Base-by-base conservation (phyloP, 2,329 filamentous ascomycete genomes). In the Venturia carpophila region DNA sequence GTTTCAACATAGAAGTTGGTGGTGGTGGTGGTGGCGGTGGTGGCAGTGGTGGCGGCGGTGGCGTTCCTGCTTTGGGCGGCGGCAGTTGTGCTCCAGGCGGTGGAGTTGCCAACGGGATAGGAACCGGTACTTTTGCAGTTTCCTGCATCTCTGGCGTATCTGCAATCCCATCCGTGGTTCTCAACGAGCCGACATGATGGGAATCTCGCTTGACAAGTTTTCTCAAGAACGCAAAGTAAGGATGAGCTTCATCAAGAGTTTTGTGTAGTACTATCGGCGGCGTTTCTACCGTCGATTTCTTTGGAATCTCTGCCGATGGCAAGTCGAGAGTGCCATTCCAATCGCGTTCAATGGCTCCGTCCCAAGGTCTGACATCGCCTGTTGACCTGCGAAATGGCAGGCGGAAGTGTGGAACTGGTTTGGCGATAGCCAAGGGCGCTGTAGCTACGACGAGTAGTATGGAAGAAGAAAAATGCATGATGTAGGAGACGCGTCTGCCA, bases 371-470 rank as follows among this genome's bases (percentile, higher is more conserved):
- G 47, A 52, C 13, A 21, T 52, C 47, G 27, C 52, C 52, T 5
- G 52, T 58, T 5, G 52, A 58, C 52, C 52, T 37, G 52, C 52
- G 52, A 58, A 58, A 34, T 58, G 52, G 52, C 11, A 58, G 30
- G 52, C 30, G 52, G 19, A 37, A 58, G 27, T 58, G 52, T n/a
- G 52, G 52, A 15, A 58, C 52, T 37, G 52, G 52, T 37, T 27
- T 58, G 2, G 52, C 52, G 19, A 58, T 58, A 37, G 30, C 52
- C 27, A 58, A 37, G 27, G 52, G 52, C 19, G 52, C 52, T 58
- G 37, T 58, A 10, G 52, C 52, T 37, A 30, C 52, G 11, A 58
- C 21, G 27, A 58, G 17, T 37, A 58, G 30, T 9, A 37, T 34
- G 9, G 30, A 58, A 37, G 52, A 58, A 37, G 52, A 58, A 13